Base-by-base conservation (phyloP, 768 basidiomycete species). In the Daedalea quercina region DNA sequence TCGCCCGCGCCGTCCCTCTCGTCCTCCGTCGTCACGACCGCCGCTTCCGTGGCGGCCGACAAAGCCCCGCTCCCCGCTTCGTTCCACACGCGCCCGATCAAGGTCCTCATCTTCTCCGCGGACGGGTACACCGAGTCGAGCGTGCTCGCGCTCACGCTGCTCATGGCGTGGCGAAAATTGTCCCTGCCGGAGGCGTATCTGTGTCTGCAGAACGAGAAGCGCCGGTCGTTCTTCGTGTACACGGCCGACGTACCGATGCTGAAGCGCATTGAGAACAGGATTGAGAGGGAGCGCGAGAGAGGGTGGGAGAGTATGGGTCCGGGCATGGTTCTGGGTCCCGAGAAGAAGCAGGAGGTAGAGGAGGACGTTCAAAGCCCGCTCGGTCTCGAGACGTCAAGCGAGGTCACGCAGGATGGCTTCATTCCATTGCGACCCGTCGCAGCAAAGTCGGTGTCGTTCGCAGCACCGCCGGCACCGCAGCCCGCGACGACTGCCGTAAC, bases 101-200 rank as follows among this genome's bases (percentile, higher is more conserved):
- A 90, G 64, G 71, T 94, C 51, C 76, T 94, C 56, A 67, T 94
- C 25, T 89, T 91, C 67, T 87, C 85, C 17, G 79, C 85, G 17
- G 92, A 94, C 65, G 92, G 90, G 46, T 93, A 95, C 72, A 97
- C 95, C 22, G 94, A 97, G 68, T 88, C 90, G 9, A 88, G 87
- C 23, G 83, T 94, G 6, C 82, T 92, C 49, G 94, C 93, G 20
- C 75, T 97, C 50, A 82, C 82, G 57, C 79, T 95, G 47, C 73
- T 96, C 56, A 97, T 98, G 94, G 81, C 80, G 23, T 70, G 84
- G 49, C 80, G 79, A 52, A 71, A 73, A 19, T 69, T 87, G 33
- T 69, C 74, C 46, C 77, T 96, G 8, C 90, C 94, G 9, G 91
- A 94, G 65, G 95, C 94, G 7, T 97, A 95, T 71, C 74, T 97